Evolutionary conservation across 768 basidiomycete genomes (phyloP).

Genomic region (Auriscalpium microsporum): DNA sequence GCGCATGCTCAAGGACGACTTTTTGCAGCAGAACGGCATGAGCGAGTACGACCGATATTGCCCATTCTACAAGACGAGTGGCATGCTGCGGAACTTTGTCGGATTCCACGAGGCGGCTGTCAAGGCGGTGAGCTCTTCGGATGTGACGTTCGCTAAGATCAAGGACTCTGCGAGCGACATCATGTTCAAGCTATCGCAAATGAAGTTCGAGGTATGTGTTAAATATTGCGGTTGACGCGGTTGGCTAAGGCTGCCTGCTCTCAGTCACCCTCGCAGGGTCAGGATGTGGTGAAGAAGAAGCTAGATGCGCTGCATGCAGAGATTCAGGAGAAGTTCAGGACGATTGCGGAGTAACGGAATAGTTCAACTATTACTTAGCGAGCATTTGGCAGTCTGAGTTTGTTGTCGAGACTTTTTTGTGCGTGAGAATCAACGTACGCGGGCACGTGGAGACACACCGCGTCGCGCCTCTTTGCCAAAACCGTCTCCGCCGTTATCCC

Average conservation of each 20-base stretch:
- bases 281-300: conserved; percentile 75
- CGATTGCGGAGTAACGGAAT: conserved; percentile 58
- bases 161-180: conserved; percentile 80
- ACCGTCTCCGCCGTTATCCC: too few species aligned
- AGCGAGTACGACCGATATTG: conserved; percentile 96
- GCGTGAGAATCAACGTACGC: too few species aligned
- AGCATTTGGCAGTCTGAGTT: too few species aligned
- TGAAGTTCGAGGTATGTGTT: conserved; percentile 88
- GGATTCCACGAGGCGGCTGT: conserved; percentile 88
- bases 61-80: conserved; percentile 98
- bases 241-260: conserved; percentile 2
- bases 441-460: too few species aligned
- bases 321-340: conserved; percentile 90
- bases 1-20: conserved; percentile 94
- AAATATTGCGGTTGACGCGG: not conserved
- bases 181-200: conserved; percentile 96
- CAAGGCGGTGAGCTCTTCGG: conserved; percentile 74
- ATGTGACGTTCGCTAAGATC: conserved; percentile 79
- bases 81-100: conserved; percentile 93
- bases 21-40: conserved; percentile 98
- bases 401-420: too few species aligned
- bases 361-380: too few species aligned
- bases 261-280: conserved; percentile 86
- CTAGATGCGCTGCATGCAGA: conserved; percentile 74
- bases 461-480: too few species aligned